A percentile compares a stretch with the other conserved stretches of the same genome.
These are phyloP conservation scores for Ceratocystis variospora DNA, from an alignment of 2,329 filamentous ascomycete genomes.

Conservation along the genomic window DNA sequence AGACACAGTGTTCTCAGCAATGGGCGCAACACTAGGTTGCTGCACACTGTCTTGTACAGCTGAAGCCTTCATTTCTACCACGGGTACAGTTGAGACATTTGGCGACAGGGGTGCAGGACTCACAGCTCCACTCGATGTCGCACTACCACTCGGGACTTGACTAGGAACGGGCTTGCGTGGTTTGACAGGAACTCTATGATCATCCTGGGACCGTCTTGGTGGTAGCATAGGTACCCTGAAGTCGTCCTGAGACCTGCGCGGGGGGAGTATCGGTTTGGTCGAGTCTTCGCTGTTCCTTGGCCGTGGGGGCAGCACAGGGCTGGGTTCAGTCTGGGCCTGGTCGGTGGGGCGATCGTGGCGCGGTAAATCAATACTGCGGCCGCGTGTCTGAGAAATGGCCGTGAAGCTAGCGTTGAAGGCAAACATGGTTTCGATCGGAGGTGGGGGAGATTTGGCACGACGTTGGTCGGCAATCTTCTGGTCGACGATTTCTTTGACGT, in stretches of 20 bases:
- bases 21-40: background rate
- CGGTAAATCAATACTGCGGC: slow-evolving; percentile 25
- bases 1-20: background rate
- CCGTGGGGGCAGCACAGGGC: background rate
- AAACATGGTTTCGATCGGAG: slow-evolving; percentile 12
- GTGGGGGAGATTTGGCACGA: slow-evolving; percentile 43
- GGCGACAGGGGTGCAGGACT: slow-evolving; percentile 13
- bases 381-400: slow-evolving; percentile 24
- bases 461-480: slow-evolving; percentile 39
- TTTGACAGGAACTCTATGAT: slow-evolving; percentile 10
- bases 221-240: slow-evolving; percentile 4
- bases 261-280: slow-evolving; percentile 1
- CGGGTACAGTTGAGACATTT: slow-evolving; percentile 1
- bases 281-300: slow-evolving; percentile 8
- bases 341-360: slow-evolving; percentile 27
- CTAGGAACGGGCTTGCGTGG: slow-evolving; percentile 11
- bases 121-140: background rate
- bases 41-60: background rate
- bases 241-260: slow-evolving; percentile 5
- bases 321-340: slow-evolving; percentile 6
- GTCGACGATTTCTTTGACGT: slow-evolving; percentile 43
- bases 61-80: background rate
- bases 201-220: slow-evolving; percentile 12
- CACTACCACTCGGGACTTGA: background rate
- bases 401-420: slow-evolving; percentile 20